Evolutionary conservation across 768 basidiomycete genomes (phyloP), one percentile per base, ranked within the genome.

Genomic region (Kondoa subrosea): DNA sequence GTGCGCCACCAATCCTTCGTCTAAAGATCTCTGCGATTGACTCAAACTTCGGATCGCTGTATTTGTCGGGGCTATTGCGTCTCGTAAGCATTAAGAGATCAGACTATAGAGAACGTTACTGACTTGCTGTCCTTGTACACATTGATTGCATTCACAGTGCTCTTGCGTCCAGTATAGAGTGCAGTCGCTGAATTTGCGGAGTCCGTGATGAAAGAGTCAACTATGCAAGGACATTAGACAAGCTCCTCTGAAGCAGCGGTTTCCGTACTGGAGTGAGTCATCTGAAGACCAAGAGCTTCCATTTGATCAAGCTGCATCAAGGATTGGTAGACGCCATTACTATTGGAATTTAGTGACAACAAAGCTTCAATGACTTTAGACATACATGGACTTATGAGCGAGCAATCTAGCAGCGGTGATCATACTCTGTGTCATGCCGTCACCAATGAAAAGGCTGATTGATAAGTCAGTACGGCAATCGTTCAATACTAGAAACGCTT

Each of bases 141-240:
- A 66, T 76, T 76, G 17, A 77, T 69, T 31, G 76, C 77, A 68
- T 79, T 79, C 29, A 79, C 78, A 34, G 77, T 78, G 34, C 74
- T 60, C 68, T 77, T 77, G 67, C 75, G 71, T 32, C 78, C 78
- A 1, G 77, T 70, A 70, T 75, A 76, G 16, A 79, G 72, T 0
- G 78, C 76, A 1, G 78, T 77, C 2, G 78, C 78, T 1, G 76
- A 77, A 73, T 78, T 79, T 72, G 78, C 78, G 74, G 65, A 73
- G 71, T 27, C 74, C 26, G 73, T 70, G 34, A 73, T 71, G 69
- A 56, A 70, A 25, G 30, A 32, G 25, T 70, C 69, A 56, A 68
- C 58, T 17, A 14, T 2, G 12, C 31, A 4, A 50, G 27, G 21
- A 14, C 59, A 8, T 66, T 25, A n/a, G 15, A 25, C n/a, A 17